These are phyloP conservation scores for Clonostachys chloroleuca DNA, from an alignment of 2,329 filamentous ascomycete genomes.

Conservation along the genomic window DNA sequence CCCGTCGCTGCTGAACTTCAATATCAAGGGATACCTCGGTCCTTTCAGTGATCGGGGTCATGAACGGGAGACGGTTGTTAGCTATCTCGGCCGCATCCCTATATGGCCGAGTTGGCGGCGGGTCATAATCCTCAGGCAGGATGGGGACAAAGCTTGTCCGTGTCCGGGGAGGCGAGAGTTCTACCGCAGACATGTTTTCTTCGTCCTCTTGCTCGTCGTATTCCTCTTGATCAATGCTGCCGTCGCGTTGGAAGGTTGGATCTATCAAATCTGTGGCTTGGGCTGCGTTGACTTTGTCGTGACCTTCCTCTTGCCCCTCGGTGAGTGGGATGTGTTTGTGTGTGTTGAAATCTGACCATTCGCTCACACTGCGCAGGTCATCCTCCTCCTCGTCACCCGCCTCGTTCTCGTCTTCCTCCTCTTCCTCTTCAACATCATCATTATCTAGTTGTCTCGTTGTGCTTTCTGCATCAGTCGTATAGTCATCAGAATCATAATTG, in stretches of 20 bases:
- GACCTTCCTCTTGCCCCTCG: conserved; percentile 19
- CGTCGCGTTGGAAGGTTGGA: neutral
- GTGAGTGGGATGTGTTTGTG: conserved; percentile 62
- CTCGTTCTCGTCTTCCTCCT: conserved; percentile 38
- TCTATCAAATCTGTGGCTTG: conserved; percentile 32
- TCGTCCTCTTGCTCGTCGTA: neutral
- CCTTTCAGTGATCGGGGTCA: conserved; percentile 96
- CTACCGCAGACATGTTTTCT: too few relatives aligned
- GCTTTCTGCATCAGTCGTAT: conserved; percentile 82
- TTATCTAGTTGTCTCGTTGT: conserved; percentile 64
- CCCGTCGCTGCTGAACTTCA: conserved; percentile 49
- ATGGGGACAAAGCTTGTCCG: conserved; percentile 72
- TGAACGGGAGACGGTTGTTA: conserved; percentile 91
- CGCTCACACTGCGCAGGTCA: conserved; percentile 64
- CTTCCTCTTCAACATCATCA: conserved; percentile 40
- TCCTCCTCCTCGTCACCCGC: conserved; percentile 42
- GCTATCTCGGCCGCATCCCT: conserved; percentile 75
- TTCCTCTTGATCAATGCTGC: too few relatives aligned
- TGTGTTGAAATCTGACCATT: conserved; percentile 85
- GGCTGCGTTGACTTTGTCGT: conserved; percentile 30
- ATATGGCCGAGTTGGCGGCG: conserved; percentile 68
- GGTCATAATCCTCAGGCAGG: conserved; percentile 81
- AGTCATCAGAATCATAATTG: conserved; percentile 67
- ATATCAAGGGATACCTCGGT: conserved; percentile 83
- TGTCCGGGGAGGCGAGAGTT: conserved; percentile 24